Evolutionary conservation across 768 basidiomycete species (phyloP).

Genomic region (Lactarius sp.): DNA sequence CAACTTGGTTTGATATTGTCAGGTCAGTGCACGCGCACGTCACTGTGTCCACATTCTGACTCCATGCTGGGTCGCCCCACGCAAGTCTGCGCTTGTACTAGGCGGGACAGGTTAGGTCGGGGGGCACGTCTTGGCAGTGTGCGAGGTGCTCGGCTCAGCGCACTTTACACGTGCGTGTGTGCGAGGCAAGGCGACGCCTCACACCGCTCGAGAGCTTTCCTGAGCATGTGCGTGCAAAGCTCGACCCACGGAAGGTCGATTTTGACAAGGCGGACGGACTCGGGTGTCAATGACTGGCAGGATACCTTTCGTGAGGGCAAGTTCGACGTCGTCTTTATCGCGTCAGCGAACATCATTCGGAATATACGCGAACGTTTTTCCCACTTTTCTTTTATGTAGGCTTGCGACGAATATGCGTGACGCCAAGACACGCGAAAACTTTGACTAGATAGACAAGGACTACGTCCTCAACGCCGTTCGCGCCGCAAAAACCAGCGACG

Average conservation of each 20-base stretch:
- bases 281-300: too few species aligned
- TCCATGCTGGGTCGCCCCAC: not conserved
- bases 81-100: conserved; percentile 53
- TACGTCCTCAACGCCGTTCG: conserved; percentile 55
- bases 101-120: conserved; percentile 76
- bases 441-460: conserved; percentile 73
- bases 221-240: too few species aligned
- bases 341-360: conserved; percentile 37
- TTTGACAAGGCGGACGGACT: too few species aligned
- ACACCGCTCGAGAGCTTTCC: conserved; percentile 42
- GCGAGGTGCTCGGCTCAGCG: conserved; percentile 52
- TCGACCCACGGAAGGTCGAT: too few species aligned
- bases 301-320: conserved; percentile 44
- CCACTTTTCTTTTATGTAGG: conserved; percentile 29
- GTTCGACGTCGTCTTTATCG: conserved; percentile 73
- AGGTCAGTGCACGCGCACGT: not conserved
- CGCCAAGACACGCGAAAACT: conserved; percentile 60
- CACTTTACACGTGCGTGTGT: conserved; percentile 54
- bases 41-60: not conserved
- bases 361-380: not conserved
- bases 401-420: conserved; percentile 58
- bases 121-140: conserved; percentile 51
- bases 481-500: conserved; percentile 57
- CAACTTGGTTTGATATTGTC: not conserved
- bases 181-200: conserved; percentile 63